Evolutionary conservation across 1,284 basidiomycete genomes (phyloP).

Genomic region (Fomitopsis palustris): DNA sequence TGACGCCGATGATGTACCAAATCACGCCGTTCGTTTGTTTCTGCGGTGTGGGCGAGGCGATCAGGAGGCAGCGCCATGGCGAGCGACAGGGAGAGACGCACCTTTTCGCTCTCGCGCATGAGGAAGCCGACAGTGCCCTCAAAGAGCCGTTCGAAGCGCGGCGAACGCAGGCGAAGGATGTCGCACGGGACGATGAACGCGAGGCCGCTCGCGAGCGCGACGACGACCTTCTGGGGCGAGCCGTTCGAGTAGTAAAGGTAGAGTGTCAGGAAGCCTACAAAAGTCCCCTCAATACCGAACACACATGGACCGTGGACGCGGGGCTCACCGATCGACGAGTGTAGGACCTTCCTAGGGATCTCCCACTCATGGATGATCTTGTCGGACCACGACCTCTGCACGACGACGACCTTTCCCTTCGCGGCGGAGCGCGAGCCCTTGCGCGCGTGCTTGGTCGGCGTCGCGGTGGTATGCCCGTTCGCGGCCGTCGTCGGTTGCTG

Average conservation of each 20-base stretch:
- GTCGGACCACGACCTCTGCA: background rate
- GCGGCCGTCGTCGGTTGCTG: background rate
- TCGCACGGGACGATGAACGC: slow-evolving; percentile 76
- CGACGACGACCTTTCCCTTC: background rate
- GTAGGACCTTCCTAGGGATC: slow-evolving; percentile 88
- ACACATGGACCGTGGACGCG: slow-evolving; percentile 26
- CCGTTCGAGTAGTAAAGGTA: slow-evolving; percentile 67
- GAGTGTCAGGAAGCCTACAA: slow-evolving; percentile 78
- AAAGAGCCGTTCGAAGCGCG: slow-evolving; percentile 72
- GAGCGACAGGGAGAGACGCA: slow-evolving; percentile 26
- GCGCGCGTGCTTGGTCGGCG: background rate
- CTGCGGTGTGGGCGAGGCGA: slow-evolving; percentile 30
- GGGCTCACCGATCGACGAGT: slow-evolving; percentile 80
- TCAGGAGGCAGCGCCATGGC: background rate
- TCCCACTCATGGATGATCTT: slow-evolving; percentile 60
- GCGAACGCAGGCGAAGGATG: slow-evolving; percentile 70
- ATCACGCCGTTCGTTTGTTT: slow-evolving; percentile 84
- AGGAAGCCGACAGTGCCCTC: slow-evolving; percentile 81
- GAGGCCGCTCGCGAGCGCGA: slow-evolving; percentile 65
- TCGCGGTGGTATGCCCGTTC: slow-evolving; percentile 11
- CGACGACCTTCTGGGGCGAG: slow-evolving; percentile 56
- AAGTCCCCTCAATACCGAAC: background rate
- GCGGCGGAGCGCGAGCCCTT: background rate
- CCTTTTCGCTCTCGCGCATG: slow-evolving; percentile 93
- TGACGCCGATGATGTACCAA: slow-evolving; percentile 93